Base-by-base conservation (phyloP, 768 basidiomycete genomes). In the Trametes villosa region DNA sequence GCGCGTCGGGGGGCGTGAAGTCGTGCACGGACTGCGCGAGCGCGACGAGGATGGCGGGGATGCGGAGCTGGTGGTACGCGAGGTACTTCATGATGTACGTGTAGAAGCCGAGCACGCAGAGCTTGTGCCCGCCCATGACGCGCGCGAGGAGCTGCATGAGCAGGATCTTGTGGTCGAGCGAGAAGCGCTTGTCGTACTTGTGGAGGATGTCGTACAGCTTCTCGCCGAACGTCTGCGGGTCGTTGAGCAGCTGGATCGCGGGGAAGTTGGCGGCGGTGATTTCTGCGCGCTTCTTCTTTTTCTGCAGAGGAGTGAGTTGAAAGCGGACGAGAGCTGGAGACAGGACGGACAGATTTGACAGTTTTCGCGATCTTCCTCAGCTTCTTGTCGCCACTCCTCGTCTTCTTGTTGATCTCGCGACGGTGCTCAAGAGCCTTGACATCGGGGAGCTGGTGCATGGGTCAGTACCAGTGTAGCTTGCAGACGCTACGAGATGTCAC, bases 21-120 rank as follows among this genome's bases (percentile, higher is more conserved):
- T 96, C 92, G 73, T 99, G 97, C 0, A 94, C 91, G 15, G 92
- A 94, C 71, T 98, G 94, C 18, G 95, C 96, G 58, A 99, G 87
- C 2, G 91, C 85, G 59, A 93, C 96, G 60, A 99, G 89, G 74
- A 98, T 96, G 57, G 91, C 82, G 4, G 97, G 95, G 53, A 98
- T 88, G 51, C 89, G 89, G 24, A 97, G 86, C 75, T 98, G 97
- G 71, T 91, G 89, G 70, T 96, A 86, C 15, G 89, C 85, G 67
- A 99, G 86, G 75, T 97, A 99, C 72, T 92, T 95, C 77, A 96
- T 79, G 73, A 97, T 86, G 78, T 98, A 98, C 13, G 92, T 92
- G 79, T 99, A 99, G 76, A 98, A 97, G 2, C 89, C 85, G 42
- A 98, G 88, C 38, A 98, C 87, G 71, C 89, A 94, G 57, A 96